Percentiles rank a stretch among this genome's conserved stretches.
phyloP scores from a whole-genome alignment of 2,329 filamentous ascomycete genomes.

The Beauveria asiatica region DNA sequence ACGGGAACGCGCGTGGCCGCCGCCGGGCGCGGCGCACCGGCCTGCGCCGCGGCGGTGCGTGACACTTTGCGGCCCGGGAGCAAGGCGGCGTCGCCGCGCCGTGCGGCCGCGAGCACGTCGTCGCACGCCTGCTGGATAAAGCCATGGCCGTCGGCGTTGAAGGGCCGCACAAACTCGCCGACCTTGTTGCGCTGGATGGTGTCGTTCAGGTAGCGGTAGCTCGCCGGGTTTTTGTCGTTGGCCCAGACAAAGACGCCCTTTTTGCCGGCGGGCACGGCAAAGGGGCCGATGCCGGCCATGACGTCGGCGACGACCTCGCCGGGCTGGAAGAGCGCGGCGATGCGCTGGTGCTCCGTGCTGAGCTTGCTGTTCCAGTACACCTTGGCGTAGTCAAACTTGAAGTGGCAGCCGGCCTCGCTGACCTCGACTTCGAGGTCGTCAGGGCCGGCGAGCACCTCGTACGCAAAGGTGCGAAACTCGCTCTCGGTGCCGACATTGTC shows the following conservation, averaged over 20 bases:
- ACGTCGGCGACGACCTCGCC: slow-evolving; percentile 92
- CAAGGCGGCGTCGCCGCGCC: slow-evolving; percentile 44
- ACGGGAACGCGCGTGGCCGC: slow-evolving; percentile 39
- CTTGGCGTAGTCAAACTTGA: slow-evolving; percentile 87
- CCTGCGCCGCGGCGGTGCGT: slow-evolving; percentile 22
- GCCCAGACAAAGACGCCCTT: slow-evolving; percentile 90
- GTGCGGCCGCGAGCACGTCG: slow-evolving; percentile 43
- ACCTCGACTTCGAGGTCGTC: slow-evolving; percentile 79
- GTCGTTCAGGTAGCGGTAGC: slow-evolving; percentile 61
- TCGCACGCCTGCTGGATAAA: slow-evolving; percentile 71
- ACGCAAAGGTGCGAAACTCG: slow-evolving; percentile 84
- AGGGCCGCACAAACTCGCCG: slow-evolving; percentile 62
- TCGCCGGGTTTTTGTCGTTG: slow-evolving; percentile 93
- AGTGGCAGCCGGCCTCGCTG: slow-evolving; percentile 75
- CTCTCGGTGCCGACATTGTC: slow-evolving; percentile 80
- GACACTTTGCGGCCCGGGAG: slow-evolving; percentile 34
- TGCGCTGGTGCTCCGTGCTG: slow-evolving; percentile 76
- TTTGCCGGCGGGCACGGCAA: slow-evolving; percentile 84
- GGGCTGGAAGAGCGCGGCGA: slow-evolving; percentile 66
- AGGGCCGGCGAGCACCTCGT: slow-evolving; percentile 78
- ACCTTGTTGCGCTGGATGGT: slow-evolving; percentile 75
- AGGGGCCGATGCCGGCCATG: slow-evolving; percentile 95
- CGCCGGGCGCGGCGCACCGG: slow-evolving; percentile 25
- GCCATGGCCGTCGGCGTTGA: slow-evolving; percentile 70
- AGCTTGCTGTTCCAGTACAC: slow-evolving; percentile 98